phyloP scores from a whole-genome alignment of 2,329 filamentous ascomycete genomes.

The Cladobotryum protrusum region DNA sequence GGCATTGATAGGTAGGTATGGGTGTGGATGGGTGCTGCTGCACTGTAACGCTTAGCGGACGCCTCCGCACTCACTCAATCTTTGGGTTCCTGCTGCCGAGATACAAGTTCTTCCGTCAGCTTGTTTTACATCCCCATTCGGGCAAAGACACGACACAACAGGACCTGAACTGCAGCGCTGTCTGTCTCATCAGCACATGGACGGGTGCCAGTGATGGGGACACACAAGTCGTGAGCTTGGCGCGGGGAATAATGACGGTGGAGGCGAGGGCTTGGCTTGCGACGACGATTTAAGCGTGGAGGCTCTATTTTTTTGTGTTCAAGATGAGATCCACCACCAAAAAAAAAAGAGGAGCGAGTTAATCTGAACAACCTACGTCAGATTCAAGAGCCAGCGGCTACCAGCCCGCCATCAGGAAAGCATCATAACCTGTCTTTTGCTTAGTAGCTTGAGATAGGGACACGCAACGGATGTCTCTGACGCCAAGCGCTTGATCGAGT shows the following conservation, averaged over 20 bases:
- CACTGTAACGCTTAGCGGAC: not conserved
- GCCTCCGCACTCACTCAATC: not conserved
- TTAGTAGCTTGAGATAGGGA: too few species aligned
- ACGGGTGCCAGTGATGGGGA: not conserved
- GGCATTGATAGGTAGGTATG: too few species aligned
- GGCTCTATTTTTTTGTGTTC: not conserved
- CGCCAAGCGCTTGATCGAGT: too few species aligned
- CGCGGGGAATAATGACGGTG: conserved; percentile 9
- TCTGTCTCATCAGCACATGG: not conserved
- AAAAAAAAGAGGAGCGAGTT: too few species aligned
- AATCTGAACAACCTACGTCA: not conserved
- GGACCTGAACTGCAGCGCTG: not conserved
- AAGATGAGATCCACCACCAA: conserved; percentile 12
- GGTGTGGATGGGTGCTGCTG: conserved; percentile 1
- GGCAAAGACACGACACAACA: too few species aligned
- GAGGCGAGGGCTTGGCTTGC: not conserved
- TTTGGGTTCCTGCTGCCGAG: too few species aligned
- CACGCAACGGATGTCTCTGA: too few species aligned
- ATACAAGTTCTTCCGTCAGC: too few species aligned
- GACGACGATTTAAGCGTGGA: not conserved
- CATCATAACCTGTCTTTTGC: too few species aligned
- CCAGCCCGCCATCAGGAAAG: not conserved
- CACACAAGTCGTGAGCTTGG: conserved; percentile 6
- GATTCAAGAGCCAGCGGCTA: not conserved
- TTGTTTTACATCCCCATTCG: too few species aligned